Evolutionary conservation across 148 eudicot genomes (phyloP).

Genomic region (Chenopodium formosanum): DNA sequence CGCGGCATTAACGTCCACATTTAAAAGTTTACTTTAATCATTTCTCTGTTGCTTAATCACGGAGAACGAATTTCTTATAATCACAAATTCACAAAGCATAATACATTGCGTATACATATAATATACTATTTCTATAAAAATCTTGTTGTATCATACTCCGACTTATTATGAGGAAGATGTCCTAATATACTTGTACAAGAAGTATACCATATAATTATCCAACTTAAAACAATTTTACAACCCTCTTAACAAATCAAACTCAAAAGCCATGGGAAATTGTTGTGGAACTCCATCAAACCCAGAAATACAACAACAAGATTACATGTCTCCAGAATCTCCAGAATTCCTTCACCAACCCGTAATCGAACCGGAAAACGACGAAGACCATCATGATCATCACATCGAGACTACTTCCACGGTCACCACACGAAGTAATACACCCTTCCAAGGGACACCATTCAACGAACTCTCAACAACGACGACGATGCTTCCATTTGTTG

Average conservation of each 20-base stretch:
- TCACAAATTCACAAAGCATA: no score
- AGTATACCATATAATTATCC: no score
- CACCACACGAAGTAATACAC: background rate
- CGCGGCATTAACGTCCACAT: no score
- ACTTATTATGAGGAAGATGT: no score
- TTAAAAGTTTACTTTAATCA: no score
- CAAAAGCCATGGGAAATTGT: constrained; percentile 22
- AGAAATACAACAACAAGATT: background rate
- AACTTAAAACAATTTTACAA: no score
- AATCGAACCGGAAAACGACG: background rate
- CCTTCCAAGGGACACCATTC: constrained; percentile 14
- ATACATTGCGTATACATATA: no score
- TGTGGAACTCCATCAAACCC: constrained; percentile 10
- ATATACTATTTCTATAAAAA: no score
- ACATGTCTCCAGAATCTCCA: background rate
- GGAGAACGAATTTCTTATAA: no score
- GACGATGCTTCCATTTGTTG: background rate
- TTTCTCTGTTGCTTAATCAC: no score
- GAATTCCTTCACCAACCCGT: background rate
- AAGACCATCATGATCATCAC: background rate
- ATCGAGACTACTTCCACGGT: background rate
- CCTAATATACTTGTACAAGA: no score
- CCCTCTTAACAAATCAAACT: background rate
- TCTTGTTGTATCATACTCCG: no score
- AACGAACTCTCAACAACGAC: background rate